Percentiles rank a stretch among this genome's conserved stretches.
These are phyloP conservation scores for Trichosporon sp. DNA, from an alignment of 1,284 basidiomycete genomes.

Conservation along the genomic window DNA sequence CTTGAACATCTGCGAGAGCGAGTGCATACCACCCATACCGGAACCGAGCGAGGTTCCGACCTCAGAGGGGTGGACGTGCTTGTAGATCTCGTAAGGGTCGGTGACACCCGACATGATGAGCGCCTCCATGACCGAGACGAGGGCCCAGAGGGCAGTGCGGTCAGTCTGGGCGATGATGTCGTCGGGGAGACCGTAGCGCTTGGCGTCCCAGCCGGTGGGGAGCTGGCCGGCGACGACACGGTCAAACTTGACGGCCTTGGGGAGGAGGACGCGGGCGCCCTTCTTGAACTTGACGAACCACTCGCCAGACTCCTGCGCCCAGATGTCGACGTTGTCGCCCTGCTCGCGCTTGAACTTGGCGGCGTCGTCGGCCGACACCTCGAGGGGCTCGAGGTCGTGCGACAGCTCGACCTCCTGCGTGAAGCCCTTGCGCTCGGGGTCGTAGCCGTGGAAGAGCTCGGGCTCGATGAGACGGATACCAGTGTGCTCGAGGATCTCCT, in stretches of 20 bases:
- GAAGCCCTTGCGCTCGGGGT: conserved; percentile 95
- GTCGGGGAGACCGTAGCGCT: conserved; percentile 94
- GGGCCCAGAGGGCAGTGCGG: conserved; percentile 85
- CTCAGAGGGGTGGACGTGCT: conserved; percentile 93
- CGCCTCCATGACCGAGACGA: conserved; percentile 89
- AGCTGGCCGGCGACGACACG: conserved; percentile 93
- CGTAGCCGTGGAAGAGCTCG: conserved; percentile 93
- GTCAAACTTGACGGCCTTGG: conserved; percentile 93
- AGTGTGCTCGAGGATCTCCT: conserved; percentile 86
- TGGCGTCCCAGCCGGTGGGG: conserved; percentile 94
- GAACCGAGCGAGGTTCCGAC: conserved; percentile 88
- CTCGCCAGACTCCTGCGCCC: conserved; percentile 82
- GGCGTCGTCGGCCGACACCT: conserved; percentile 85
- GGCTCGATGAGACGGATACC: conserved; percentile 96
- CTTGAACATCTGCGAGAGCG: conserved; percentile 93
- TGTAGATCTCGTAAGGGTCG: conserved; percentile 94
- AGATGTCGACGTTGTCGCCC: conserved; percentile 92
- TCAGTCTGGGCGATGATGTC: conserved; percentile 95
- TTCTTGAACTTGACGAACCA: conserved; percentile 99
- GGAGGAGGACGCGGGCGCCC: conserved; percentile 87
- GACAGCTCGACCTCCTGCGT: conserved; percentile 94
- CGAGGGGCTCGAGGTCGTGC: conserved; percentile 94
- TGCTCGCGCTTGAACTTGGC: conserved; percentile 95
- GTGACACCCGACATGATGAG: conserved; percentile 96
- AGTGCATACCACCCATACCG: conserved; percentile 93